phyloP scores from a whole-genome alignment of 495 filamentous ascomycete species.

The Talaromyces trachyspermus region DNA sequence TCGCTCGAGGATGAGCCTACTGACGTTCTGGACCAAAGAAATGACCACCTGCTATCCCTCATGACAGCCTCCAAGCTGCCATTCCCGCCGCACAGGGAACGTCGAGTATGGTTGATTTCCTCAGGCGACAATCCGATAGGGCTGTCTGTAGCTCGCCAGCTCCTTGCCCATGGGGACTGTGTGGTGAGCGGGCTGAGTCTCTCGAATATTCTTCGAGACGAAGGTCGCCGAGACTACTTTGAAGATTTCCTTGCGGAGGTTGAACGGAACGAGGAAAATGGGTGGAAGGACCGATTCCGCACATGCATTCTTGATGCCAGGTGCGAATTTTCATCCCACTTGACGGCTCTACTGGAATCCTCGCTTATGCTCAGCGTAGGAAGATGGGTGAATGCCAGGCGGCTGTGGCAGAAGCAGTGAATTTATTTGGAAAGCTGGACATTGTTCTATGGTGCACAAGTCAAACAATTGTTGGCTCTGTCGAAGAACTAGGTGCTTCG shows the following conservation, averaged over 20 bases:
- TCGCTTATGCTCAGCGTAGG: constrained; percentile 15
- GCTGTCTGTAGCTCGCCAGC: constrained; percentile 60
- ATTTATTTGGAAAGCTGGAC: constrained; percentile 78
- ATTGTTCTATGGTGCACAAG: constrained; percentile 82
- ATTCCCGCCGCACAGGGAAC: constrained; percentile 52
- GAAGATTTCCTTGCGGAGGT: constrained; percentile 57
- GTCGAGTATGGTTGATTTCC: constrained; percentile 82
- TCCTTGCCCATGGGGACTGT: constrained; percentile 79
- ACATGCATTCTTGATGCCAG: constrained; percentile 43
- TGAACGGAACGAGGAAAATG: constrained; percentile 49
- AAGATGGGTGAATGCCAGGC: constrained; percentile 59
- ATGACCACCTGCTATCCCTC: constrained; percentile 5
- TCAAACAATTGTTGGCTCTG: constrained; percentile 82
- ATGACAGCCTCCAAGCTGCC: constrained; percentile 38
- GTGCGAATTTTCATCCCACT: constrained; percentile 21
- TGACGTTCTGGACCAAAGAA: too few species aligned
- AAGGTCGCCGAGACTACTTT: constrained; percentile 42
- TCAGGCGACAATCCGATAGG: constrained; percentile 75
- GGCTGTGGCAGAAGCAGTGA: constrained; percentile 76
- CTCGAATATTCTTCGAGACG: constrained; percentile 32
- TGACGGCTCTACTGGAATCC: neutral
- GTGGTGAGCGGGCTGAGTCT: constrained; percentile 71
- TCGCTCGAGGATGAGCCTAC: too few species aligned
- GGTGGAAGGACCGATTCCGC: constrained; percentile 38
- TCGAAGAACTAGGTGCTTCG: constrained; percentile 81